Base-by-base conservation (phyloP, 2,329 filamentous ascomycete species). In the Curvularia verruculosa region DNA sequence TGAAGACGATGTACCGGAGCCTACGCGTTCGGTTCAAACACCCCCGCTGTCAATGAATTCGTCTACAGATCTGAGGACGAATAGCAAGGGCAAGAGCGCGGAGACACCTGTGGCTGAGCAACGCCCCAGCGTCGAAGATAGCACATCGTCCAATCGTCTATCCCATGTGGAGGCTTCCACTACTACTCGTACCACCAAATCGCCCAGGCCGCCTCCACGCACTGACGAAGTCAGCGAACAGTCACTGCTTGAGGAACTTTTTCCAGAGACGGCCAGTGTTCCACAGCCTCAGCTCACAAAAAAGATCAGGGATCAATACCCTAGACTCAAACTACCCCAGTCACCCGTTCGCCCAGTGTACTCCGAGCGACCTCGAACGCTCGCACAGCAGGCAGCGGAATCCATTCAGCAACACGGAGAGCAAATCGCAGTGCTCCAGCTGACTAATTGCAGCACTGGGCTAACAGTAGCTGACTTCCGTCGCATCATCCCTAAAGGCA, bases 381-480 rank as follows among this genome's bases (percentile, higher is more conserved):
- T 40, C 13, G 65, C 67, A 52, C 58, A 71, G 40, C 57, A 52
- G 49, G 63, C 66, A 21, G 52, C 65, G n/a, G 60, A 68, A 49
- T 65, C 61, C 2, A 67, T 75, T 31, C 60, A 67, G 41, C 60
- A 56, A 7, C 54, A 64, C 29, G 61, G 66, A 37, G 67, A 78
- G 55, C 55, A 70, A 5, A 67, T 74, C 5, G 75, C 75, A 1
- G 73, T 79, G 66, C 79, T 93, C 39, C 79, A 87, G 40, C 76
- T 92, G 36, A 79, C 79, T 19, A 83, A 85, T 37, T 75, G 72
- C 58, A 75, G 72, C 56, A 75, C 64, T 15, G 65, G 84, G 19
- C 81, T 93, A 41, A 79, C 81, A 19, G 84, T 88, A 65, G 84
- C 83, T 63, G 90, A 94, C 77, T 93, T 94, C 75, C 82, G 85